These are phyloP conservation scores for Mycosphaerella sp. DNA, from an alignment of 2,329 filamentous ascomycete genomes.

Conservation along the genomic window DNA sequence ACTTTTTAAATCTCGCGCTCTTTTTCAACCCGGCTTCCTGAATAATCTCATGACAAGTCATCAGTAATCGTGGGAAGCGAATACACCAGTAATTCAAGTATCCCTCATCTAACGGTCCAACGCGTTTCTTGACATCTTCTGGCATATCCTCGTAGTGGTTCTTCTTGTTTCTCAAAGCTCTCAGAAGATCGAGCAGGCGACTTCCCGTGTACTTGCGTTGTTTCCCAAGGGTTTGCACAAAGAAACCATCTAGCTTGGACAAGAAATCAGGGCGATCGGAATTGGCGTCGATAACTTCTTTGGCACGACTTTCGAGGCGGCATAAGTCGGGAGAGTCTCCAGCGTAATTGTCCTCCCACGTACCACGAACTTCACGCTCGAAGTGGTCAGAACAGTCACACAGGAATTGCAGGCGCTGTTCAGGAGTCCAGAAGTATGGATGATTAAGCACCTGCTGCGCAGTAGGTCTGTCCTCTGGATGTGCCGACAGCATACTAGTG, in stretches of 20 bases:
- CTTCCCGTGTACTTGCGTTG: slow-evolving; percentile 90
- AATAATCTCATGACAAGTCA: slow-evolving; percentile 72
- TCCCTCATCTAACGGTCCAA: slow-evolving; percentile 64
- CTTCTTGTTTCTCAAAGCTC: slow-evolving; percentile 89
- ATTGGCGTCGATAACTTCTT: slow-evolving; percentile 42
- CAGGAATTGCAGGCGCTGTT: slow-evolving; percentile 85
- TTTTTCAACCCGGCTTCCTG: slow-evolving; percentile 58
- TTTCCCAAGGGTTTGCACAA: slow-evolving; percentile 84
- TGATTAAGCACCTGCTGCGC: slow-evolving; percentile 79
- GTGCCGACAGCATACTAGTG: slow-evolving; percentile 65
- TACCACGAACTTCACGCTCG: slow-evolving; percentile 79
- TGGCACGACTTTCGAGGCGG: slow-evolving; percentile 49
- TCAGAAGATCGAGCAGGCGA: slow-evolving; percentile 75
- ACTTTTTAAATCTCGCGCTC: slow-evolving; percentile 63
- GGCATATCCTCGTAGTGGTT: slow-evolving; percentile 98
- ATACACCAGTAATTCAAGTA: slow-evolving; percentile 80
- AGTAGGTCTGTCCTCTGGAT: slow-evolving; percentile 62
- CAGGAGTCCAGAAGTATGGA: slow-evolving; percentile 92
- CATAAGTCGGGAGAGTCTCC: slow-evolving; percentile 54
- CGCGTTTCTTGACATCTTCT: slow-evolving; percentile 64
- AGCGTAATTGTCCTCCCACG: slow-evolving; percentile 28
- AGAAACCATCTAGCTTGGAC: slow-evolving; percentile 65
- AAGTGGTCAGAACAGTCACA: slow-evolving; percentile 96
- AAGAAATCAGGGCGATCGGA: slow-evolving; percentile 62
- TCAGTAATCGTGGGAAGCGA: slow-evolving; percentile 70